phyloP scores from a whole-genome alignment of 164 flowering plant genomes.

The Liriodendron chinense region DNA sequence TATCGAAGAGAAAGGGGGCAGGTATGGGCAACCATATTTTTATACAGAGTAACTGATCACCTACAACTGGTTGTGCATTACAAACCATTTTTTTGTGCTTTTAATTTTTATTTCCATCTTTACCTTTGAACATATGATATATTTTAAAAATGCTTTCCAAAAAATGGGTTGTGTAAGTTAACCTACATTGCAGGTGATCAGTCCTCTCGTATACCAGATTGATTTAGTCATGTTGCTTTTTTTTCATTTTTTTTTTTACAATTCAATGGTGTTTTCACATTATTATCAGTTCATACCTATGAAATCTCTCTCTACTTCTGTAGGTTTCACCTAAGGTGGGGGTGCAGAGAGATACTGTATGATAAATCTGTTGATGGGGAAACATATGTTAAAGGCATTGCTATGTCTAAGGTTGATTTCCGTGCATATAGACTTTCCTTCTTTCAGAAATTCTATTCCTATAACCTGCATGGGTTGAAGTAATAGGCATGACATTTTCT shows the following conservation, averaged over 20 bases:
- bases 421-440: neutral
- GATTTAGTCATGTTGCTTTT: constrained; percentile 1
- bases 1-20: constrained; percentile 87
- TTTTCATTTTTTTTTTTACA: neutral
- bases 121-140: neutral
- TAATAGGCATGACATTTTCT: neutral
- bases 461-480: neutral
- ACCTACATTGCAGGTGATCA: neutral
- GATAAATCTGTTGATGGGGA: constrained; percentile 66
- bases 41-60: neutral
- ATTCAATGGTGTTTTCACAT: neutral
- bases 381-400: constrained; percentile 67
- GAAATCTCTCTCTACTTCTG: constrained; percentile 16
- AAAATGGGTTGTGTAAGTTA: neutral
- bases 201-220: neutral
- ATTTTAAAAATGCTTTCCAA: too few species aligned
- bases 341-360: constrained; percentile 86
- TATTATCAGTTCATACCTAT: neutral
- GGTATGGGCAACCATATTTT: constrained; percentile 35
- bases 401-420: constrained; percentile 74
- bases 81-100: neutral
- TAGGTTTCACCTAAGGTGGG: constrained; percentile 99
- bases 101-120: neutral
- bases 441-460: constrained; percentile 1
- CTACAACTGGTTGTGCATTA: neutral